Base-by-base conservation (phyloP, 2,329 filamentous ascomycete genomes). In the Tolypocladium pustulatum region DNA sequence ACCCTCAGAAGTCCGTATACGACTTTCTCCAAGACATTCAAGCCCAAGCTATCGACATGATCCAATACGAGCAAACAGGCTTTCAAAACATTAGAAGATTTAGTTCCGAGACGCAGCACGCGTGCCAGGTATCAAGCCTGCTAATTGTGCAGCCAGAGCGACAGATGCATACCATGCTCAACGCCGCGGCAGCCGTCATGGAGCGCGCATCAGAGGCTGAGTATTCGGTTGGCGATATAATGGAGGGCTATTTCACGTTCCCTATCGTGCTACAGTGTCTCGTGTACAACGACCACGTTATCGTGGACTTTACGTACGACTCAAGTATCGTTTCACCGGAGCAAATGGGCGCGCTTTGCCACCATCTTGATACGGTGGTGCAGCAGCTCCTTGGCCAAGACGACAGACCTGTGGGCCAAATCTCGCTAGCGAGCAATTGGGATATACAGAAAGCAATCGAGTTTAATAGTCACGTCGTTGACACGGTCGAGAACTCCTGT, bases 91-190 rank as follows among this genome's bases (percentile, higher is more conserved):
- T 68, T 43, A 53, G 59, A 5, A 58, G 61, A 22, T 9, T 65
- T 1, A 58, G 61, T 25, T 43, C 56, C 2, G 61, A 64, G 10
- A 59, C 60, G 9, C 60, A 59, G 22, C 52, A 60, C 3, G 63
- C 61, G 2, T 67, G 66, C 52, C 61, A 66, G 6, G 70, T 71
- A 30, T 60, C 62, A 17, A 69, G 60, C 3, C 37, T 70, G 5
- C 55, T 71, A 3, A 65, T 67, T 8, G 61, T 71, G n/a, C 68
- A 68, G 20, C 64, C 65, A n/a, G n/a, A n/a, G n/a, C n/a, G n/a
- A n/a, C n/a, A n/a, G n/a, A n/a, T n/a, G n/a, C n/a, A n/a, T n/a
- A n/a, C n/a, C n/a, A n/a, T n/a, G n/a, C n/a, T n/a, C n/a, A n/a
- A n/a, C n/a, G n/a, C n/a, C n/a, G n/a, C n/a, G n/a, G n/a, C n/a